phyloP scores from a whole-genome alignment of 768 basidiomycete genomes.

The Suillus decipiens region DNA sequence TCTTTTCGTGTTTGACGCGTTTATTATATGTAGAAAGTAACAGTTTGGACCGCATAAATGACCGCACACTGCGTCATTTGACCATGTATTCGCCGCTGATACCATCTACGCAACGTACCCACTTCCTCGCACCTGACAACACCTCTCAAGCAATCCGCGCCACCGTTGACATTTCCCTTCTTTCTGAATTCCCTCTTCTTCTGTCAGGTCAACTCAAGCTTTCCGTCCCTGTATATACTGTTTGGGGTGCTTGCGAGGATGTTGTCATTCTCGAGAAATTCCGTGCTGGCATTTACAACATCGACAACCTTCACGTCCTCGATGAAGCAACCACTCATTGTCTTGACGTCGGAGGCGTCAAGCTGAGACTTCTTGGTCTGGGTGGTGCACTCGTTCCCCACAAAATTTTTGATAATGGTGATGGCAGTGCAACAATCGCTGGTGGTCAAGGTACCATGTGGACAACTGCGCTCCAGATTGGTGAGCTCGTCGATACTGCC shows the following conservation, averaged over 20 bases:
- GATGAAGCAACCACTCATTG: conserved; percentile 96
- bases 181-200: conserved; percentile 93
- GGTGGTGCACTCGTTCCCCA: conserved; percentile 95
- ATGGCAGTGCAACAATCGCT: conserved; percentile 94
- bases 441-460: conserved; percentile 99
- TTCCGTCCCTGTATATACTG: conserved; percentile 90
- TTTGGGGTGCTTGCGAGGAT: conserved; percentile 98
- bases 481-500: conserved; percentile 96
- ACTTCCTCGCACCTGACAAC: conserved; percentile 75
- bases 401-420: conserved; percentile 94
- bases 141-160: conserved; percentile 67
- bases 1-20: conserved; percentile 19
- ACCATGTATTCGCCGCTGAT: conserved; percentile 97
- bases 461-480: conserved; percentile 96
- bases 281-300: conserved; percentile 75
- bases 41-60: conserved; percentile 88
- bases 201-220: conserved; percentile 90
- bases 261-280: conserved; percentile 92
- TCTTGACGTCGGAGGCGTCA: conserved; percentile 90
- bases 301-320: conserved; percentile 89
- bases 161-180: conserved; percentile 71
- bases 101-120: conserved; percentile 74
- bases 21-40: conserved; percentile 54
- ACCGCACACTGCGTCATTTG: conserved; percentile 94
- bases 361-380: conserved; percentile 91